phyloP scores from a whole-genome alignment of 1,284 basidiomycete species.

The Cystobasidium sp. region DNA sequence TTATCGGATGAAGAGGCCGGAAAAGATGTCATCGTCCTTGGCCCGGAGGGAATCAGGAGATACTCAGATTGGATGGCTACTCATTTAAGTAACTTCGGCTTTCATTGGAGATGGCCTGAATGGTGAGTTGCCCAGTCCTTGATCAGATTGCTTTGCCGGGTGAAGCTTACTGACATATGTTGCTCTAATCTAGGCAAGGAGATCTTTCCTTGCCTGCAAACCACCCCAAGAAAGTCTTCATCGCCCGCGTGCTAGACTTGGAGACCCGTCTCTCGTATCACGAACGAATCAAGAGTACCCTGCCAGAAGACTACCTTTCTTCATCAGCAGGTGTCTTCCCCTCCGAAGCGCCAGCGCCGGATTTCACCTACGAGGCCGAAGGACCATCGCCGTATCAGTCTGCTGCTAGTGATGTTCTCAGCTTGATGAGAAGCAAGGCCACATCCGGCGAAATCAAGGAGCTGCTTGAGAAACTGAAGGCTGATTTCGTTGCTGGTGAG shows the following conservation, averaged over 20 bases:
- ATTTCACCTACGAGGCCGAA: constrained; percentile 80
- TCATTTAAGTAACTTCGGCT: constrained; percentile 97
- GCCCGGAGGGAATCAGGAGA: constrained; percentile 77
- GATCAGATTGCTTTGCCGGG: neutral
- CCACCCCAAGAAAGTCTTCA: constrained; percentile 85
- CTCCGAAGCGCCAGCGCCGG: constrained; percentile 76
- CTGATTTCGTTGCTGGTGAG: constrained; percentile 52
- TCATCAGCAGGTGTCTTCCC: constrained; percentile 68
- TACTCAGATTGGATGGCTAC: constrained; percentile 94
- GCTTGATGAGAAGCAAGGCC: constrained; percentile 74
- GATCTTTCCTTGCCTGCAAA: constrained; percentile 72
- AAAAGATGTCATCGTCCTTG: constrained; percentile 60
- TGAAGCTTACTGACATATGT: neutral
- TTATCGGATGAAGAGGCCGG: constrained; percentile 62
- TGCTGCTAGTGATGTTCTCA: constrained; percentile 63
- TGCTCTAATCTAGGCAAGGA: constrained; percentile 67
- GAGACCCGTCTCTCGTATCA: constrained; percentile 92
- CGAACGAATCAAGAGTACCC: constrained; percentile 85
- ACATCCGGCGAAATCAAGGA: constrained; percentile 72
- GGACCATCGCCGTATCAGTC: constrained; percentile 59
- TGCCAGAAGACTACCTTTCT: constrained; percentile 77
- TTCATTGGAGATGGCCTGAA: constrained; percentile 99
- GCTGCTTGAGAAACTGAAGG: constrained; percentile 63
- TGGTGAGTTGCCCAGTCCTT: constrained; percentile 66
- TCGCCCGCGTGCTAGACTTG: constrained; percentile 83